Conservation (phyloP, 208 protist species). For the Blechomonas ayalai region DNA sequence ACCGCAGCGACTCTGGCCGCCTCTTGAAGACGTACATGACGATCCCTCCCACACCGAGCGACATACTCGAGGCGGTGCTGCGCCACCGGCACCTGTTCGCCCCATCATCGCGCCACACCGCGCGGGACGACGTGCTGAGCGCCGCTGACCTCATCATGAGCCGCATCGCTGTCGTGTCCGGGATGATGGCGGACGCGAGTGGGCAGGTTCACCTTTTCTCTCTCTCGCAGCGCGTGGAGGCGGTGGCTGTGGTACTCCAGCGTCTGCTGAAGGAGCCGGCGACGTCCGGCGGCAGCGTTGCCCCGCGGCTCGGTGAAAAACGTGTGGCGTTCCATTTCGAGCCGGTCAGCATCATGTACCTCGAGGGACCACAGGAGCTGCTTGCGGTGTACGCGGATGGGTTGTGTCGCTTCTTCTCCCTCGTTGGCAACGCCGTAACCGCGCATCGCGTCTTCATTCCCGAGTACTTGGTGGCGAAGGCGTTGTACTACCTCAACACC, state of each 20-base stretch:
- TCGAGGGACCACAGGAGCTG: conserved; percentile 49
- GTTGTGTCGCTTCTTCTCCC: conserved; percentile 54
- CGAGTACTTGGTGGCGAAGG: conserved; percentile 45
- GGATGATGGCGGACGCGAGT: not conserved
- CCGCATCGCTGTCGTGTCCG: not conserved
- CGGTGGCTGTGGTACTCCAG: conserved; percentile 46
- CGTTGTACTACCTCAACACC: conserved; percentile 19
- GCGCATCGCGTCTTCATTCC: conserved; percentile 61
- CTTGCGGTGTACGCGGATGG: conserved; percentile 68
- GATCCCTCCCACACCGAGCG: conserved; percentile 40
- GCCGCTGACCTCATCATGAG: not conserved
- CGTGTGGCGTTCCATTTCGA: conserved; percentile 37
- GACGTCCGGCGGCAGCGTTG: too few species aligned
- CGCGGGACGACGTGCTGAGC: not conserved
- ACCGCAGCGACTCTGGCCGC: conserved; percentile 60
- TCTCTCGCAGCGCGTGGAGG: conserved; percentile 18
- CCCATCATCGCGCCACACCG: not conserved
- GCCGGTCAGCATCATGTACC: conserved; percentile 45
- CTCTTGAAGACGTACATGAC: conserved; percentile 70
- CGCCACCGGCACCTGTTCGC: conserved; percentile 45
- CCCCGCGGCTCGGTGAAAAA: too few species aligned
- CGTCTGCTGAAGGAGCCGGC: conserved; percentile 23
- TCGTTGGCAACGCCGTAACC: conserved; percentile 39
- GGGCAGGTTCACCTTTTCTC: not conserved
- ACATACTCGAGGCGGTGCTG: conserved; percentile 53